Evolutionary conservation across 139 green algal genomes (phyloP).

Genomic region (Medakamo hakoo): DNA sequence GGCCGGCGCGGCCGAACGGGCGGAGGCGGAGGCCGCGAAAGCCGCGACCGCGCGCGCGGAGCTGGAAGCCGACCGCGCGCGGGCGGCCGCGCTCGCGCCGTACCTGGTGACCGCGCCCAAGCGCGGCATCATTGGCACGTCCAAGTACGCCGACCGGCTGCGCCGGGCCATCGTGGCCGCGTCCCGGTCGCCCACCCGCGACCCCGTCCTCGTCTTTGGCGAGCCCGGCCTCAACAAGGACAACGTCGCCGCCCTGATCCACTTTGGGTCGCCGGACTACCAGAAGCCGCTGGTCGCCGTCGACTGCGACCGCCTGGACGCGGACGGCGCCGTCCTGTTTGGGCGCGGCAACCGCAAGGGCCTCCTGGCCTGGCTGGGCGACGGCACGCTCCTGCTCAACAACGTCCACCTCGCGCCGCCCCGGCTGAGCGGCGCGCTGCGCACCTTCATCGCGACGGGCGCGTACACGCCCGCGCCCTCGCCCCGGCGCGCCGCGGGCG

Average conservation of each 20-base stretch:
- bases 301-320: slow-evolving; percentile 23
- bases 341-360: slow-evolving; percentile 30
- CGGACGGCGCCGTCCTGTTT: slow-evolving; percentile 28
- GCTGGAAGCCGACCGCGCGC: not conserved
- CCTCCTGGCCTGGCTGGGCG: slow-evolving; percentile 29
- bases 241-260: slow-evolving; percentile 40
- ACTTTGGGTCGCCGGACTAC: slow-evolving; percentile 31
- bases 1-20: no score
- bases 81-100: slow-evolving; percentile 22
- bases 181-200: slow-evolving; percentile 16
- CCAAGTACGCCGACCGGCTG: slow-evolving; percentile 34
- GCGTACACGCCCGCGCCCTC: not conserved
- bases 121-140: slow-evolving; percentile 39
- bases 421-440: not conserved
- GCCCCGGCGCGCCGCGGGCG: not conserved
- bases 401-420: slow-evolving; percentile 40
- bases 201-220: slow-evolving; percentile 40
- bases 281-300: slow-evolving; percentile 23
- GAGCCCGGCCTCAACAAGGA: slow-evolving; percentile 53
- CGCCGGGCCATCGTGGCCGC: slow-evolving; percentile 27
- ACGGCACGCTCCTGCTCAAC: slow-evolving; percentile 45
- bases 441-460: not conserved
- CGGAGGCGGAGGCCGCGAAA: not conserved
- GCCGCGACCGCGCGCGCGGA: not conserved
- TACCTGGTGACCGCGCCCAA: slow-evolving; percentile 34